Conservation (phyloP, 768 basidiomycete genomes). For the Daedaleopsis nitida region DNA sequence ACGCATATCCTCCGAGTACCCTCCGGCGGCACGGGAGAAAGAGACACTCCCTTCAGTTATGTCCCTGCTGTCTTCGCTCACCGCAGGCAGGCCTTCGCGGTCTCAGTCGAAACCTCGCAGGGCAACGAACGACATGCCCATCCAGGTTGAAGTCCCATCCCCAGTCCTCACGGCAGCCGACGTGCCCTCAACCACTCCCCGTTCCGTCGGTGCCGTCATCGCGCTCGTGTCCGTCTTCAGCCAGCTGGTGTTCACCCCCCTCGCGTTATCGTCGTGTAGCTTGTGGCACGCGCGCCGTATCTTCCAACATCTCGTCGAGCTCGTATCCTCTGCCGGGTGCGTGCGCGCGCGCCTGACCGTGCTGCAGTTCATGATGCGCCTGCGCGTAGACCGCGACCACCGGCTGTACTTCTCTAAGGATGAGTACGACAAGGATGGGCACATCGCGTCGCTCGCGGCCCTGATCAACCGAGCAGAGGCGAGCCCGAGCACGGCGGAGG, state of each 20-base stretch:
- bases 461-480: constrained; percentile 57
- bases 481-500: constrained; percentile 25
- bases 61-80: constrained; percentile 65
- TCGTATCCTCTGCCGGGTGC: constrained; percentile 49
- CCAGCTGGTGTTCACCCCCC: constrained; percentile 71
- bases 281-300: constrained; percentile 55
- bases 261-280: constrained; percentile 48
- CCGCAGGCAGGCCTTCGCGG: constrained; percentile 51
- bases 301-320: constrained; percentile 51
- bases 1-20: constrained; percentile 59
- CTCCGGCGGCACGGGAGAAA: constrained; percentile 43
- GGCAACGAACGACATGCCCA: constrained; percentile 36
- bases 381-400: constrained; percentile 91
- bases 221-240: constrained; percentile 68
- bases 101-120: constrained; percentile 51
- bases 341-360: constrained; percentile 66
- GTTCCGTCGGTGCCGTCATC: constrained; percentile 60
- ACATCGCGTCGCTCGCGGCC: constrained; percentile 58
- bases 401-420: constrained; percentile 68
- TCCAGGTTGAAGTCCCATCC: constrained; percentile 32
- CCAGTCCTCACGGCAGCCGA: constrained; percentile 29
- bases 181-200: constrained; percentile 29
- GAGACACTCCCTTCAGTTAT: constrained; percentile 59
- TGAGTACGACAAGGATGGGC: constrained; percentile 57
- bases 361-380: constrained; percentile 84